Base-by-base conservation (phyloP, 441 rosid species). In the Pelargonium fulgidum region DNA sequence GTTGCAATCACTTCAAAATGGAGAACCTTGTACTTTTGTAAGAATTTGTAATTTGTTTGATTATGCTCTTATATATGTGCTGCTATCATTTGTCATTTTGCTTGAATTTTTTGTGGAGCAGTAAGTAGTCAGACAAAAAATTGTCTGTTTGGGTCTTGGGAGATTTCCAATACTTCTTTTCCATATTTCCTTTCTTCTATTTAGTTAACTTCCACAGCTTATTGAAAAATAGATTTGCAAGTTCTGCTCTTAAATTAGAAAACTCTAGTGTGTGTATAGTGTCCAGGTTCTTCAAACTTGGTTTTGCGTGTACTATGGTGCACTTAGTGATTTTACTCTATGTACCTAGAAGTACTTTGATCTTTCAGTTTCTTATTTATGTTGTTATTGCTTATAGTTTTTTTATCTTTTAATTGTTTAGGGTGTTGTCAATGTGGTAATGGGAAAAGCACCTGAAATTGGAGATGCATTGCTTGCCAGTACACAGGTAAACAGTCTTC, bases 381-480 rank as follows among this genome's bases (percentile, higher is more conserved):
- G n/a, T n/a, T n/a, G n/a, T n/a, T n/a, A n/a, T n/a, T n/a, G n/a
- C n/a, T n/a, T n/a, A n/a, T n/a, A n/a, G 39, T 33, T 33, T 7
- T 33, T 33, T 33, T 66, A 61, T 26, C 6, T 74, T 76, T 62
- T 48, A 39, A 74, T 67, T 45, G 17, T 67, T 68, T 76, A 95
- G 99, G 98, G 99, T 77, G 96, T 72, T 63, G 72, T 95, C 47
- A 95, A 95, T 76, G 86, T 95, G 71, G 87, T 95, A 58, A 88
- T 88, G 96, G 97, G 99, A 68, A 89, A 86, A 76, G 93, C 98
- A 82, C 68, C 96, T 81, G 97, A 84, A 54, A 95, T 95, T 52
- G 99, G 98, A 10, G 88, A 86, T 81, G 86, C 97, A 80, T 80
- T 92, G 75, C 89, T 92, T 69, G 45, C 89, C 24, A 92, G 95